Evolutionary conservation across 495 filamentous ascomycete genomes (phyloP).

Genomic region (Penicillium nucicola): DNA sequence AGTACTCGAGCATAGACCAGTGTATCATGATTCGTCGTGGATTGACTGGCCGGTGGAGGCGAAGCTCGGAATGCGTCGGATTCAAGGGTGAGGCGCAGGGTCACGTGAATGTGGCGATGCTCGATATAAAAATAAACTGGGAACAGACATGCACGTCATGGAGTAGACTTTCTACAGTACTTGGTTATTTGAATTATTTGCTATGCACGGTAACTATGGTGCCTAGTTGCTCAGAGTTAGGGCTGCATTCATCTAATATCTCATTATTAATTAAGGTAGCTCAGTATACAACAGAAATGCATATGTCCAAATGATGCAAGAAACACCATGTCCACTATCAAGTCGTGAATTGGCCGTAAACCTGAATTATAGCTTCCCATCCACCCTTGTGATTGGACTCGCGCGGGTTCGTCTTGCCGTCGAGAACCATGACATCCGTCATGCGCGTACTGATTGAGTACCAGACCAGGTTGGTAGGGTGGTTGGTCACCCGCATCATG

Average conservation of each 20-base stretch:
- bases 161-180: neutral
- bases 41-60: neutral
- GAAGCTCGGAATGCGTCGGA: conserved; percentile 1
- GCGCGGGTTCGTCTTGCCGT: conserved; percentile 26
- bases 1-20: neutral
- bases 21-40: neutral
- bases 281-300: conserved; percentile 6
- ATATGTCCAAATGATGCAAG: conserved; percentile 9
- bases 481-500: conserved; percentile 34
- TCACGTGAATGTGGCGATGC: conserved; percentile 2
- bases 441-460: conserved; percentile 41
- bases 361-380: conserved; percentile 55
- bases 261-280: conserved; percentile 4
- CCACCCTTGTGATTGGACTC: conserved; percentile 47
- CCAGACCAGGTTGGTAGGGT: conserved; percentile 34
- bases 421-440: conserved; percentile 40
- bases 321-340: neutral
- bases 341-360: conserved; percentile 26
- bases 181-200: neutral
- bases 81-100: neutral
- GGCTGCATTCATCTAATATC: neutral
- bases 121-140: conserved; percentile 4
- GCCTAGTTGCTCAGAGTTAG: no score
- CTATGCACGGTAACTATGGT: no score
- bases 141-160: neutral